Base-by-base conservation (phyloP, 1,284 basidiomycete species). In the Meira nashicola region DNA sequence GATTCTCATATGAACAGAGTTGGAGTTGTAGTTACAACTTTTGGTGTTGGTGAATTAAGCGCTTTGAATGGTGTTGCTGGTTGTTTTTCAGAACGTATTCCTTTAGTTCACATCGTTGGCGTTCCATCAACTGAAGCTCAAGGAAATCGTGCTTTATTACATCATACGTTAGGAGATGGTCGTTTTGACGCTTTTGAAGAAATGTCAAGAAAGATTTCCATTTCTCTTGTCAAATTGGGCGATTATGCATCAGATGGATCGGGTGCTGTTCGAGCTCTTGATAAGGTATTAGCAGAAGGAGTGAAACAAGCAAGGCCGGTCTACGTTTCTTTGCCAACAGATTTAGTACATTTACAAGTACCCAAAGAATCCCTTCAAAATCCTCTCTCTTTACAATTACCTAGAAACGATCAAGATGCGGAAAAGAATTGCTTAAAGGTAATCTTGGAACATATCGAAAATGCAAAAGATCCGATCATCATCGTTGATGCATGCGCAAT, bases 81-180 rank as follows among this genome's bases (percentile, higher is more conserved):
- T 19, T 72, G 73, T 50, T 79, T 81, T 55, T 87, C 89, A 25
- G 92, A 97, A 80, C 88, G 90, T 80, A 86, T 97, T 5, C 93
- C 93, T 8, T 84, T 97, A 3, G 83, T 97, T 6, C 93, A 97
- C 77, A 85, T 97, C 51, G 93, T 89, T 52, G 93, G 93, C 59
- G 86, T 86, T 0, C 92, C 93, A 0, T 88, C 85, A 65, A 89
- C 87, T 1, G 68, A 80, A 12, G 86, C 90, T 65, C 86, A 89
- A 69, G 86, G 84, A 33, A 64, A 71, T 15, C 67, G 73, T 6
- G 72, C 74, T 2, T 58, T 80, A 38, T 69, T 81, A n/a, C 80
- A 81, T 65, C 80, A 81, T 66, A 79, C 74, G 12, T 52, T 76
- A 48, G 74, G 71, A 19, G 71, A 76, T 58, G 66, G 70, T 37